phyloP scores from a whole-genome alignment of 2,329 filamentous ascomycete genomes.

The Cercospora citrullina region DNA sequence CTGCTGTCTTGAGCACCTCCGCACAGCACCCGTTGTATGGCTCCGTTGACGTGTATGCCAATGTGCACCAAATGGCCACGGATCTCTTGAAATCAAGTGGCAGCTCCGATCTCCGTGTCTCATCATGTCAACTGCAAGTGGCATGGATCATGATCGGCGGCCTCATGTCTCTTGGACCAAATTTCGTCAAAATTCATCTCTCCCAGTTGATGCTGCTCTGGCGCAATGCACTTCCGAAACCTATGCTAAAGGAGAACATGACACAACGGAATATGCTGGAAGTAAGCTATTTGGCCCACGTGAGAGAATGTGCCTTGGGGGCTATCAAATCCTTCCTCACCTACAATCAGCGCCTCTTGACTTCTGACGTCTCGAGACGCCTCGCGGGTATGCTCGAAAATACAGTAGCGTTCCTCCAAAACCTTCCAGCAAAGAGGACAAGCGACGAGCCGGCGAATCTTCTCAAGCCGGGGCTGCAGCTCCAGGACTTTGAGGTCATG shows the following conservation, averaged over 20 bases:
- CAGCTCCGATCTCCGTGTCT: conserved; percentile 84
- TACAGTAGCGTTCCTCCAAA: conserved; percentile 84
- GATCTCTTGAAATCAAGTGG: conserved; percentile 89
- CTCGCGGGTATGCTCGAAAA: conserved; percentile 94
- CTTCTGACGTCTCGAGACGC: conserved; percentile 88
- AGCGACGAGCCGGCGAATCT: conserved; percentile 84
- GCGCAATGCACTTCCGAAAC: conserved; percentile 96
- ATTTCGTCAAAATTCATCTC: conserved; percentile 98
- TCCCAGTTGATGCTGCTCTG: conserved; percentile 90
- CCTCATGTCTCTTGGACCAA: conserved; percentile 92
- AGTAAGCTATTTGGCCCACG: conserved; percentile 88
- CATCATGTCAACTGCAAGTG: conserved; percentile 93
- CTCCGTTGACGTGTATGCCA: conserved; percentile 91
- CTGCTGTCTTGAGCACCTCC: conserved; percentile 86
- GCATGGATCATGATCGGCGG: conserved; percentile 97
- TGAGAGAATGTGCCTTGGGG: conserved; percentile 88
- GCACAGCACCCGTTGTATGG: conserved; percentile 86
- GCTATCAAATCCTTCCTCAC: conserved; percentile 90
- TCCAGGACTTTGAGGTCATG: conserved; percentile 90
- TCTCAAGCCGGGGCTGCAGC: conserved; percentile 78
- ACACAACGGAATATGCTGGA: conserved; percentile 81
- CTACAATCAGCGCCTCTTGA: conserved; percentile 88
- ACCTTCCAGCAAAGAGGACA: conserved; percentile 77
- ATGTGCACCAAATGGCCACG: conserved; percentile 87
- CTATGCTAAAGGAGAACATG: conserved; percentile 88